Evolutionary conservation across 192 early-diverging fungal genomes (phyloP).

Genomic region (Haplosporangium gracile): DNA sequence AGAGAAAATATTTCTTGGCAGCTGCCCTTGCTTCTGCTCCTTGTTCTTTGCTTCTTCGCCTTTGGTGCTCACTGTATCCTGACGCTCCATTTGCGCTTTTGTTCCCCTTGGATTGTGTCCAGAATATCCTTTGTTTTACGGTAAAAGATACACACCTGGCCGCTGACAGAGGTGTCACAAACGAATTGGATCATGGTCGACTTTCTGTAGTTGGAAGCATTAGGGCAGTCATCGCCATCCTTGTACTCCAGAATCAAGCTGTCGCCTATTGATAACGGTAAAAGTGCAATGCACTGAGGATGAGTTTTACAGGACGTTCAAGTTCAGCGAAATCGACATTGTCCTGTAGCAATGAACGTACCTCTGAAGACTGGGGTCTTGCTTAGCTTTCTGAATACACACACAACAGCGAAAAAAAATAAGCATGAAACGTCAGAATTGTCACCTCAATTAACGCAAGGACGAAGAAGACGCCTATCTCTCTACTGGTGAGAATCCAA

Average conservation of each 20-base stretch:
- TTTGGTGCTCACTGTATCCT: neutral
- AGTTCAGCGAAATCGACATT: neutral
- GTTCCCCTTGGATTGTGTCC: neutral
- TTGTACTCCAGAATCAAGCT: slow-evolving; percentile 44
- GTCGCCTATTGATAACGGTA: slow-evolving; percentile 27
- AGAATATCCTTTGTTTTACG: too few species aligned
- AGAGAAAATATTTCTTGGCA: neutral
- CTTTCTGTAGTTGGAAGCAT: slow-evolving; percentile 21
- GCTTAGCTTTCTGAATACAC: slow-evolving; percentile 37
- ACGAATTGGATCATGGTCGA: slow-evolving; percentile 45
- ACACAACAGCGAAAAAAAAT: neutral
- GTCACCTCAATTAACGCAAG: neutral
- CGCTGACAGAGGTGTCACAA: slow-evolving; percentile 51
- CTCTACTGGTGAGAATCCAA: neutral
- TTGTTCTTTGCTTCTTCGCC: neutral
- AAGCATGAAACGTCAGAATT: neutral
- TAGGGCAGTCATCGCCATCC: slow-evolving; percentile 34
- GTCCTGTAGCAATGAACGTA: neutral
- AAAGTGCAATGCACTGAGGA: neutral
- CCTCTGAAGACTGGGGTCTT: slow-evolving; percentile 42
- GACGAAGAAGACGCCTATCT: neutral
- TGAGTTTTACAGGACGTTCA: neutral
- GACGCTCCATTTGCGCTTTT: neutral
- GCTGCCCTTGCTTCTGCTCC: neutral
- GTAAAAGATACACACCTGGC: slow-evolving; percentile 24